Evolutionary conservation across 1,284 basidiomycete species (phyloP), one percentile per base, ranked within the genome.

Genomic region (Amylostereum areolatum): DNA sequence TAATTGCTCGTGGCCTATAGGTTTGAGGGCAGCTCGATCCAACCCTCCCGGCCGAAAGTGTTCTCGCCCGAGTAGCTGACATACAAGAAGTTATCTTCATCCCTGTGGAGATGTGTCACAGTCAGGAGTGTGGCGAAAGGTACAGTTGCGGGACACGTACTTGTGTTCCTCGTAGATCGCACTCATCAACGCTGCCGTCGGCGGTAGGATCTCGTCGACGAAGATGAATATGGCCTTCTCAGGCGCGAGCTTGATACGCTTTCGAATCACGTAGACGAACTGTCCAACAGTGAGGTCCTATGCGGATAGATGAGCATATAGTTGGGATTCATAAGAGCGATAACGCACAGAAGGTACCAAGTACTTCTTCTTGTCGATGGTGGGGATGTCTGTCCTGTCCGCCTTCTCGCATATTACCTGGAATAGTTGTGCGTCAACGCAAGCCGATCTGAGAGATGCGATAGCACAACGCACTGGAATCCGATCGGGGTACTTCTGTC

Each of bases 331-430:
- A 27, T 25, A 34, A 37, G 40, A 36, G 18, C 46, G 40, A 10
- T 50, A 47, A 67, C 83, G 59, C 62, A 95, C 92, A 47, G 94
- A 96, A 47, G 97, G 97, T 3, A 99, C 97, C 43, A 99, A 79
- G 62, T 99, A 99, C 78, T 99, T 99, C 90, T 99, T 99, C 91
- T 99, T 99, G 80, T 99, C 97, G 64, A 99, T 98, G 24, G 94
- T 96, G 0, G 95, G 93, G 65, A 99, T 98, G 71, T 99, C 97
- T 50, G 95, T 97, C 66, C 92, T 85, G 75, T 99, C 96, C 47
- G 94, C 96, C 77, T 98, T 98, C 81, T 99, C 97, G 73, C 97
- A 99, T 70, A 99, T 99, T 56, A 99, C 95, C 94, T 97, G 50
- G 37, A 40, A 30, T 9, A 41, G 32, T 7, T 39, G 27, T 40